A percentile compares a stretch with the other conserved stretches of the same genome.
These are phyloP conservation scores for Cyclotella cryptica DNA, from an alignment of 108 stramenopile species.

Conservation along the genomic window DNA sequence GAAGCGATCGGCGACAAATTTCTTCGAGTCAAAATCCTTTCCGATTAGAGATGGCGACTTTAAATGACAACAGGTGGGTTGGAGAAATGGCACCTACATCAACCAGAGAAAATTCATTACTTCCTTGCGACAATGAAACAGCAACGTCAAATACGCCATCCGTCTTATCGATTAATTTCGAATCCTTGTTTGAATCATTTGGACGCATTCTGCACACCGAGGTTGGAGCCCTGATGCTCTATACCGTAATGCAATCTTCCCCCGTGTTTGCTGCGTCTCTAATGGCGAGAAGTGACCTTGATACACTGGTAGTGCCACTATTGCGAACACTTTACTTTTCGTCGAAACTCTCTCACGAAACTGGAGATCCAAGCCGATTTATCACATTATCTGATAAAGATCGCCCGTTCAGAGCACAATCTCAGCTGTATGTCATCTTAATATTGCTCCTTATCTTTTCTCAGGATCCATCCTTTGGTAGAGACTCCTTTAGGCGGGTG, in stretches of 20 bases:
- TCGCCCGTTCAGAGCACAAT: slow-evolving; percentile 79
- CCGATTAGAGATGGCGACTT: slow-evolving; percentile 53
- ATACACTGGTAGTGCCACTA: slow-evolving; percentile 77
- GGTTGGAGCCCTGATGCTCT: slow-evolving; percentile 69
- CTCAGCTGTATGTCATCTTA: slow-evolving; percentile 83
- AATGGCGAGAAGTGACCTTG: slow-evolving; percentile 73
- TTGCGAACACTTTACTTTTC: slow-evolving; percentile 56
- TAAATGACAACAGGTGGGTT: slow-evolving; percentile 83
- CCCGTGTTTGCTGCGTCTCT: slow-evolving; percentile 72
- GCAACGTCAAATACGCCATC: background rate
- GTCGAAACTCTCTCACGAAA: slow-evolving; percentile 27
- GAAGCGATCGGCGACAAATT: background rate
- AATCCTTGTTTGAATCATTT: slow-evolving; percentile 72
- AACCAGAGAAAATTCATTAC: slow-evolving; percentile 13
- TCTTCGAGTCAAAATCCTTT: slow-evolving; percentile 55
- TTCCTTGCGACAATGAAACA: slow-evolving; percentile 7
- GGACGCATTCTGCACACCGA: slow-evolving; percentile 74
- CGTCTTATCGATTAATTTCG: slow-evolving; percentile 71
- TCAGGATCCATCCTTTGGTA: slow-evolving; percentile 83
- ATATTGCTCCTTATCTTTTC: slow-evolving; percentile 85
- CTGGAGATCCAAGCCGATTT: background rate
- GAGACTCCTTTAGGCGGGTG: slow-evolving; percentile 78
- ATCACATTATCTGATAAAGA: slow-evolving; percentile 17
- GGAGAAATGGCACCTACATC: background rate
- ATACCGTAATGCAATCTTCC: slow-evolving; percentile 75